A percentile compares a stretch with the other conserved stretches of the same genome.
phyloP scores from a whole-genome alignment of 768 basidiomycete genomes.

The Tricholomella constricta region DNA sequence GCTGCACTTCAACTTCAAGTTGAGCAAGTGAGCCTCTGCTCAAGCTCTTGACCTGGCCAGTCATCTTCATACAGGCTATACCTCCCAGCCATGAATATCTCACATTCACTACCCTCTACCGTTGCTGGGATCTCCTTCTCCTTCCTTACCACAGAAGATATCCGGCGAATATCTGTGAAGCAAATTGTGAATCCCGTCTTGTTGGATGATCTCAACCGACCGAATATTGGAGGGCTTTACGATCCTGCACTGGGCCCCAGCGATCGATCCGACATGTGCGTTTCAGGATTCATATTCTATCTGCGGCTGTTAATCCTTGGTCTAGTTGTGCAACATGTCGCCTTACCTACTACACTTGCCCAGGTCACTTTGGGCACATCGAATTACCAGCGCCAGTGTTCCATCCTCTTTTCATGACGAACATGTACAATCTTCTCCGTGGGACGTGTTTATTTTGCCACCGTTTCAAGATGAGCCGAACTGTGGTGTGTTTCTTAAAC shows the following conservation, averaged over 20 bases:
- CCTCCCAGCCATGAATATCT: slow-evolving; percentile 76
- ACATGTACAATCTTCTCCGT: slow-evolving; percentile 85
- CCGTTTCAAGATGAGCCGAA: slow-evolving; percentile 76
- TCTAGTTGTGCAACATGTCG: slow-evolving; percentile 90
- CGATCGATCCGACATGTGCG: slow-evolving; percentile 88
- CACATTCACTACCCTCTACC: slow-evolving; percentile 83
- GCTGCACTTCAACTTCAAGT: not conserved
- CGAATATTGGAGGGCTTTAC: slow-evolving; percentile 90
- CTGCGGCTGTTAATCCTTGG: slow-evolving; percentile 13
- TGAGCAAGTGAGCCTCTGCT: slow-evolving; percentile 2
- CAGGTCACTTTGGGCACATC: slow-evolving; percentile 98
- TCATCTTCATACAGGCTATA: slow-evolving; percentile 1
- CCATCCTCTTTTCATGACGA: slow-evolving; percentile 93
- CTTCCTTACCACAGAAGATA: slow-evolving; percentile 84
- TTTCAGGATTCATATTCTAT: slow-evolving; percentile 18
- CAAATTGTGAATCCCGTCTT: slow-evolving; percentile 93
- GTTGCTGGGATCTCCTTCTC: slow-evolving; percentile 90
- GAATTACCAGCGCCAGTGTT: slow-evolving; percentile 94
- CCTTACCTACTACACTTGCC: slow-evolving; percentile 91
- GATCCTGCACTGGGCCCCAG: slow-evolving; percentile 94
- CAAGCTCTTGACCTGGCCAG: slow-evolving; percentile 12
- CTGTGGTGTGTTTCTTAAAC: slow-evolving; percentile 56
- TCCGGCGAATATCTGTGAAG: slow-evolving; percentile 95
- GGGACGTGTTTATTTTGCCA: slow-evolving; percentile 95
- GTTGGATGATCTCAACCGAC: slow-evolving; percentile 90